phyloP scores from a whole-genome alignment of 2,329 filamentous ascomycete species.

The Ophiostoma quercus region DNA sequence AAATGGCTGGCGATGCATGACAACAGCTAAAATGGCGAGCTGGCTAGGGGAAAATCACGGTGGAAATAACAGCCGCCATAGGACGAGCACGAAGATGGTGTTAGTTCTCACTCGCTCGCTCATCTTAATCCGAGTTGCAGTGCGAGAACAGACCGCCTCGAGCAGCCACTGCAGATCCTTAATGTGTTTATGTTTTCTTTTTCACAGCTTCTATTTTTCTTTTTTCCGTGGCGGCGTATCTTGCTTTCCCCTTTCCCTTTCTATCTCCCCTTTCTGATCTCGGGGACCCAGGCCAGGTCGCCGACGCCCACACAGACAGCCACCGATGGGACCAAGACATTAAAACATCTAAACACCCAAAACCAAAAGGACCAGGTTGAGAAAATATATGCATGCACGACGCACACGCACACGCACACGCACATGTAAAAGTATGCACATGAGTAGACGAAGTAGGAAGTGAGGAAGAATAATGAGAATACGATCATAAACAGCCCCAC shows the following conservation, averaged over 20 bases:
- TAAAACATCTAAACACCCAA: not conserved
- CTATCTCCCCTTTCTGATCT: not conserved
- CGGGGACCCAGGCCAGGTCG: not conserved
- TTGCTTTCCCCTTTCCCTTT: not conserved
- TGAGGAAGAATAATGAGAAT: not conserved
- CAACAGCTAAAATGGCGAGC: not conserved
- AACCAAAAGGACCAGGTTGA: not conserved
- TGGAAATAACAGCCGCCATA: not conserved
- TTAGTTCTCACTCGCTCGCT: not conserved
- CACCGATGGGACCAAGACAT: not conserved
- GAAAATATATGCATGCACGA: slow-evolving; percentile 6
- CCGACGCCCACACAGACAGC: not conserved
- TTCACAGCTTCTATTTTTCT: slow-evolving; percentile 5
- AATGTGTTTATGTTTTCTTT: not conserved
- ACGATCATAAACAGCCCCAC: not conserved
- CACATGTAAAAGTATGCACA: not conserved
- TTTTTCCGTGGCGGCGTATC: not conserved
- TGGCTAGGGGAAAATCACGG: not conserved
- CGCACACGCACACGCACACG: slow-evolving; percentile 3
- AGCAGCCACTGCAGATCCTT: not conserved
- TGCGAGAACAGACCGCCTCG: not conserved
- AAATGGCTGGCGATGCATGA: not conserved
- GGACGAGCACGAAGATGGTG: not conserved
- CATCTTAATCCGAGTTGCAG: not conserved
- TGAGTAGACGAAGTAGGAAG: not conserved